A percentile compares a stretch with the other conserved stretches of the same genome.
phyloP scores from a whole-genome alignment of 768 basidiomycete species.

The Collybiopsis luxurians region DNA sequence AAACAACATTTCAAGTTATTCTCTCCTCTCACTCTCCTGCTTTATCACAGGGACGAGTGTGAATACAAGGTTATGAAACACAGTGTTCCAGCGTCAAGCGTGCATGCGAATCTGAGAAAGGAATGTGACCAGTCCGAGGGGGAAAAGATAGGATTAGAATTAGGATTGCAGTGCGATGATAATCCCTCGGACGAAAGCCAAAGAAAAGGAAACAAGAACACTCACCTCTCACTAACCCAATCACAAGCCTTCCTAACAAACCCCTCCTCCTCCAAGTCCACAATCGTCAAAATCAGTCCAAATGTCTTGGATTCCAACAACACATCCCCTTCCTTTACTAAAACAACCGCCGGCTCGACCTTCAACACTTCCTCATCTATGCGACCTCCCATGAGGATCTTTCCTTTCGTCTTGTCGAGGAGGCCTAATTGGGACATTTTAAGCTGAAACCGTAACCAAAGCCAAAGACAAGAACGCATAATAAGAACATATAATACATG shows the following conservation, averaged over 20 bases:
- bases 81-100: no score
- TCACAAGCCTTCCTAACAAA: conserved; percentile 65
- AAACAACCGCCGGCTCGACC: conserved; percentile 72
- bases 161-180: no score
- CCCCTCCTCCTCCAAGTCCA: conserved; percentile 53
- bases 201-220: neutral
- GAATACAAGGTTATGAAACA: neutral
- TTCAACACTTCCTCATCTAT: conserved; percentile 54
- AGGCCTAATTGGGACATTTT: no score
- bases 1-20: no score
- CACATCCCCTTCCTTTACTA: conserved; percentile 60
- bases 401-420: conserved; percentile 65
- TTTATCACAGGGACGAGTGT: no score
- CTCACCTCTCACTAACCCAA: conserved; percentile 46
- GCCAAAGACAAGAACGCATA: no score
- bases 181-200: neutral
- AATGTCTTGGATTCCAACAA: conserved; percentile 85
- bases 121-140: no score
- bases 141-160: no score
- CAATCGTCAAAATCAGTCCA: conserved; percentile 75
- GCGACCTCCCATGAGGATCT: conserved; percentile 61
- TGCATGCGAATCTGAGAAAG: no score
- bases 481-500: no score
- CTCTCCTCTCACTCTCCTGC: no score
- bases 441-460: no score